Conservation (phyloP, 2,329 filamentous ascomycete genomes). For the Aaosphaeria arxii region DNA sequence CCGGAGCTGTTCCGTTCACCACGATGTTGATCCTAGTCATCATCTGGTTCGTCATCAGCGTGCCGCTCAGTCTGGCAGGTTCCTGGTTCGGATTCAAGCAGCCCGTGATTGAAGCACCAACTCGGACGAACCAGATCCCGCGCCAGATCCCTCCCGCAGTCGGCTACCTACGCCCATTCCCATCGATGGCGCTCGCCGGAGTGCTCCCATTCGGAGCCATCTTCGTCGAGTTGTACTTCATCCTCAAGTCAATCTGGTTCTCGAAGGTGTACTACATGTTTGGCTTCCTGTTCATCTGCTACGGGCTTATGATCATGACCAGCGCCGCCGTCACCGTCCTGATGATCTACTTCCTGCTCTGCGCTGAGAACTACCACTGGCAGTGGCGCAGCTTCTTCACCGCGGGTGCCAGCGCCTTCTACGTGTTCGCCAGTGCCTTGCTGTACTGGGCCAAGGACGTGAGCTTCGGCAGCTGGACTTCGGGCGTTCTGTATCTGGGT, state of each 20-base stretch:
- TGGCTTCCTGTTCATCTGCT: constrained; percentile 96
- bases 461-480: constrained; percentile 78
- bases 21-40: constrained; percentile 92
- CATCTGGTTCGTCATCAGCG: constrained; percentile 97
- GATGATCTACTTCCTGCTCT: constrained; percentile 94
- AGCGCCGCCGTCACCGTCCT: constrained; percentile 88
- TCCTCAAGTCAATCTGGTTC: constrained; percentile 99
- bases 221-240: constrained; percentile 98
- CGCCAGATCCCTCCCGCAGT: constrained; percentile 86
- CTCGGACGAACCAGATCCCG: constrained; percentile 96
- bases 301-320: constrained; percentile 94
- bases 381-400: constrained; percentile 95
- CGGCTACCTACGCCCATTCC: constrained; percentile 80
- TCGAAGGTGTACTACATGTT: constrained; percentile 99
- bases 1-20: constrained; percentile 90
- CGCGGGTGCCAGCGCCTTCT: constrained; percentile 83
- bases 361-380: constrained; percentile 97
- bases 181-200: constrained; percentile 88
- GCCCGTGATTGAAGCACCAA: constrained; percentile 69
- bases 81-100: constrained; percentile 89
- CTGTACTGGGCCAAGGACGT: constrained; percentile 89
- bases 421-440: constrained; percentile 88
- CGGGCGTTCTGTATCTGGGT: constrained; percentile 86
- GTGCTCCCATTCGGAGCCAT: constrained; percentile 94
- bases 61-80: constrained; percentile 83